Evolutionary conservation across 768 basidiomycete species (phyloP), one percentile per base, ranked within the genome.

Genomic region (Ramaria rubella): DNA sequence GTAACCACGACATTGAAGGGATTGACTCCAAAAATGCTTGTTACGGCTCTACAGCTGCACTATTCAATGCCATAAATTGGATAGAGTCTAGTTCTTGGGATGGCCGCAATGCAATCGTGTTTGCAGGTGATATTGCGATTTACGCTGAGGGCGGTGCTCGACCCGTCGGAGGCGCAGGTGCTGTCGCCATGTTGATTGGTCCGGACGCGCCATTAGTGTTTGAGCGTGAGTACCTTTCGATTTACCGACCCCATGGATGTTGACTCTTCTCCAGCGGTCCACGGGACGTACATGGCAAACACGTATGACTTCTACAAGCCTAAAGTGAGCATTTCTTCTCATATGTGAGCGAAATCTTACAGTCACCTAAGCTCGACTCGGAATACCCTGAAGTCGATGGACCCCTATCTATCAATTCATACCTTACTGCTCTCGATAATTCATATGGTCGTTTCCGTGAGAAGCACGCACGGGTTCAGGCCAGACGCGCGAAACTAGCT

Each of bases 221-320:
- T 62, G 95, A 98, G 75, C 89, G 95, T 97, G 72, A 76, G 93
- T 80, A 45, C 31, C 40, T 52, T 30, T 7, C 23, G 29, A 46
- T 48, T 62, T 51, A 38, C 49, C 42, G 58, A 29, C 49, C 31
- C 17, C 15, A 17, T 55, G 38, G 42, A 38, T 51, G 55, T 31
- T 38, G 42, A 54, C 46, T n/a, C 29, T 56, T 55, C 57, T 67
- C 8, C 69, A 98, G 95, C 95, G 63, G 80, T 93, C 62, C 96
- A 97, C 72, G 95, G 94, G 24, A 92, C 85, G 50, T 90, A 94
- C 77, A 97, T 98, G 89, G 87, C 87, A 60, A 95, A 99, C 77
- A 91, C 87, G 0, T 97, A 95, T 72, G 96, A 99, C 74, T 98
- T 97, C 72, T 99, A 96, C 86, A 99, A 99, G 77, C 96, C 96